Percentiles rank a stretch among this genome's conserved stretches.
phyloP scores from a whole-genome alignment of 2,329 filamentous ascomycete genomes.

The Cytospora paraplurivora region DNA sequence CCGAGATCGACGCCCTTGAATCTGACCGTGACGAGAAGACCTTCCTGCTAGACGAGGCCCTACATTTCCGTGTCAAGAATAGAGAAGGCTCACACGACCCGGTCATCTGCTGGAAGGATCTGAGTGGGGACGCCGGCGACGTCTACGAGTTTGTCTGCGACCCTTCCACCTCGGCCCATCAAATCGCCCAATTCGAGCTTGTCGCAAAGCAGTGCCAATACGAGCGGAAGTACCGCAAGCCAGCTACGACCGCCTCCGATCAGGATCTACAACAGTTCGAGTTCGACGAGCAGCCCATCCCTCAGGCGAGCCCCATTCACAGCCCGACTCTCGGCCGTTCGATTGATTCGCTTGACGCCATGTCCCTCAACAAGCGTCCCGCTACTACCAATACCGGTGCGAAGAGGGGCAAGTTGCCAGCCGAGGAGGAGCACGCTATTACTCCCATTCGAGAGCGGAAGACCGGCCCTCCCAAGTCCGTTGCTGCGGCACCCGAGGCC shows the following conservation, averaged over 20 bases:
- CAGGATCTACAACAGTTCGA: slow-evolving; percentile 80
- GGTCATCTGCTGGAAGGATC: slow-evolving; percentile 90
- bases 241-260: slow-evolving; percentile 77
- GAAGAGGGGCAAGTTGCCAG: slow-evolving; percentile 43
- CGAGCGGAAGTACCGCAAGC: slow-evolving; percentile 89
- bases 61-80: slow-evolving; percentile 84
- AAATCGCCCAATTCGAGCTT: slow-evolving; percentile 78
- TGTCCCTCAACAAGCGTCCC: slow-evolving; percentile 50
- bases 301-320: slow-evolving; percentile 63
- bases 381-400: slow-evolving; percentile 48
- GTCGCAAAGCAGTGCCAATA: slow-evolving; percentile 93
- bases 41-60: slow-evolving; percentile 88
- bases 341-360: slow-evolving; percentile 60
- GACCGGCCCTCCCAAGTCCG: slow-evolving; percentile 52
- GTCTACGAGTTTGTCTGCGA: slow-evolving; percentile 99
- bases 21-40: slow-evolving; percentile 94
- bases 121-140: slow-evolving; percentile 91
- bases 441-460: slow-evolving; percentile 39
- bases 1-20: slow-evolving; percentile 70
- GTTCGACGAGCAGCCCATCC: slow-evolving; percentile 69
- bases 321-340: slow-evolving; percentile 58
- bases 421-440: slow-evolving; percentile 32
- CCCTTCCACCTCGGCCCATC: slow-evolving; percentile 64
- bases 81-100: slow-evolving; percentile 74
- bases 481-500: slow-evolving; percentile 69